phyloP scores from a whole-genome alignment of 495 filamentous ascomycete genomes.

The Aspergillus biplanus region DNA sequence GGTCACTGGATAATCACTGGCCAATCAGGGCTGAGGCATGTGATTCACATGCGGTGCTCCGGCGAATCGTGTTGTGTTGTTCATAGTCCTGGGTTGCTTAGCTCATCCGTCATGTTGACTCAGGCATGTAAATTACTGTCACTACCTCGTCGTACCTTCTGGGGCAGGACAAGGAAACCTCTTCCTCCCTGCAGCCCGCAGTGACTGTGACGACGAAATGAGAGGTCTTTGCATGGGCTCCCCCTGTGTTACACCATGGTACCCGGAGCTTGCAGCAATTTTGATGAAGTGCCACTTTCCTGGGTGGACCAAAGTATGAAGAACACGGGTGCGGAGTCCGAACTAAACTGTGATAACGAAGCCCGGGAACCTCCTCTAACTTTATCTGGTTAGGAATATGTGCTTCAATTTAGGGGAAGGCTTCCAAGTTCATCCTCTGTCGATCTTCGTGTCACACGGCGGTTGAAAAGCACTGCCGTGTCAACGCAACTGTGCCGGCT shows the following conservation, averaged over 20 bases:
- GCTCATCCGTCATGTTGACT: constrained; percentile 17
- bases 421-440: too few relatives aligned
- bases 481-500: too few relatives aligned
- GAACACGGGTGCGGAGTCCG: not conserved
- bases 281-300: not conserved
- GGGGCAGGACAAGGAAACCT: too few relatives aligned
- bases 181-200: not conserved
- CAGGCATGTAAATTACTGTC: constrained; percentile 10
- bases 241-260: not conserved
- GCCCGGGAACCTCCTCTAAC: not conserved
- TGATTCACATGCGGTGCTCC: constrained; percentile 9
- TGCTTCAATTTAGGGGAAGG: too few relatives aligned
- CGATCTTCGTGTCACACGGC: too few relatives aligned
- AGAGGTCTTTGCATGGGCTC: not conserved
- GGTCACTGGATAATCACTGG: not conserved
- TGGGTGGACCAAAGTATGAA: not conserved
- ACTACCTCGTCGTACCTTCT: not conserved
- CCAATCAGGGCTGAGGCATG: constrained; percentile 29
- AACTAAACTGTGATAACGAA: not conserved
- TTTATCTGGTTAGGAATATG: not conserved
- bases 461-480: too few relatives aligned
- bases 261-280: not conserved
- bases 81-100: constrained; percentile 17
- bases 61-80: not conserved
- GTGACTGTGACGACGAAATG: not conserved